Evolutionary conservation across 345 rosid species (phyloP).

Genomic region (Trapa incisa): DNA sequence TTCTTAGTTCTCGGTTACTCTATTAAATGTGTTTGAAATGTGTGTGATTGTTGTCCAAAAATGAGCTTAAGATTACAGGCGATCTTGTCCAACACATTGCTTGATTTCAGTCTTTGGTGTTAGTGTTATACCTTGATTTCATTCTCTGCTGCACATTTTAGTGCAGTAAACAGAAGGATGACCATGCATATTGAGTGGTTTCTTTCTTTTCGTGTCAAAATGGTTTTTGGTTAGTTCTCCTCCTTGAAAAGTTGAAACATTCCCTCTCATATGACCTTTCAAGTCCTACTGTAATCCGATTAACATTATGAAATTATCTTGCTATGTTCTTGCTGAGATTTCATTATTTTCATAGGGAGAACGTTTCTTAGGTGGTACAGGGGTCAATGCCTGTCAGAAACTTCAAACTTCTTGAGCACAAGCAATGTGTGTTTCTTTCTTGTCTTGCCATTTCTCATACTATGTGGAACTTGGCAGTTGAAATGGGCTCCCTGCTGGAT

Average conservation of each 20-base stretch:
- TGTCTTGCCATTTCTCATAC: too few relatives aligned
- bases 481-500: too few relatives aligned
- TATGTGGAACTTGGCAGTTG: too few relatives aligned
- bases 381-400: too few relatives aligned
- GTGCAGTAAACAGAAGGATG: background rate
- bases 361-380: too few relatives aligned
- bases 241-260: background rate
- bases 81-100: background rate
- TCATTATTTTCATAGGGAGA: too few relatives aligned
- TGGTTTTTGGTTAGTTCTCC: background rate
- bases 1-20: background rate
- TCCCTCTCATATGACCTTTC: background rate
- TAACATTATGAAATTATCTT: too few relatives aligned
- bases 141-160: background rate
- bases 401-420: too few relatives aligned
- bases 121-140: background rate
- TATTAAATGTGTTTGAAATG: background rate
- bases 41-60: background rate
- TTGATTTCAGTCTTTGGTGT: background rate
- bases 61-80: background rate
- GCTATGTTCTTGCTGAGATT: too few relatives aligned
- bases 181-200: background rate
- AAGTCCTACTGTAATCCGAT: background rate
- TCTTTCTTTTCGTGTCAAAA: background rate
- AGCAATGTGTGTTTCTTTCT: too few relatives aligned